Percentiles rank a stretch among this genome's conserved stretches.
Evolutionary conservation across 129 eudicot genomes (phyloP).

Genomic region (Apium graveolens): DNA sequence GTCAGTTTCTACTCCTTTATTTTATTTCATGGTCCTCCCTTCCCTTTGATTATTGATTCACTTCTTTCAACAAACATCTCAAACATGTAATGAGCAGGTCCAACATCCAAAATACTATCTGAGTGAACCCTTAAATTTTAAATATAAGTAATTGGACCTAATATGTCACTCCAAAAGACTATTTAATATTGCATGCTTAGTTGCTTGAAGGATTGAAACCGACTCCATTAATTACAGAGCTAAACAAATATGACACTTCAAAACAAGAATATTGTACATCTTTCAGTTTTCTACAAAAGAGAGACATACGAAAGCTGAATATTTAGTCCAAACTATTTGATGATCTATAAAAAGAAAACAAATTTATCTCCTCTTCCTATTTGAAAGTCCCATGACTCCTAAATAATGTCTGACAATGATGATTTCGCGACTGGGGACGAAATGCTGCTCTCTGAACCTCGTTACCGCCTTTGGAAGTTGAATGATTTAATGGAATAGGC

Average conservation of each 20-base stretch:
- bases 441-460: neutral
- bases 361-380: neutral
- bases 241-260: neutral
- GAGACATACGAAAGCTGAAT: neutral
- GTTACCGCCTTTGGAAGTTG: slow-evolving; percentile 51
- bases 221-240: neutral
- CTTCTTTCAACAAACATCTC: no score
- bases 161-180: no score
- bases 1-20: neutral
- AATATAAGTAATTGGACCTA: no score
- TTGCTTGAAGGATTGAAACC: neutral
- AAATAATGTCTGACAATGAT: neutral
- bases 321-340: neutral
- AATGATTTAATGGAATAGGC: slow-evolving; percentile 34
- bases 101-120: no score
- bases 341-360: slow-evolving; percentile 3
- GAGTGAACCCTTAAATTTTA: no score
- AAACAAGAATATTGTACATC: neutral
- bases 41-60: no score
- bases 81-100: no score
- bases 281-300: neutral
- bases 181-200: no score
- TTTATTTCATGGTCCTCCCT: no score
- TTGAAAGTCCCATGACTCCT: neutral
- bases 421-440: neutral